Conservation (phyloP, 345 rosid genomes). For the Corchorus olitorius region DNA sequence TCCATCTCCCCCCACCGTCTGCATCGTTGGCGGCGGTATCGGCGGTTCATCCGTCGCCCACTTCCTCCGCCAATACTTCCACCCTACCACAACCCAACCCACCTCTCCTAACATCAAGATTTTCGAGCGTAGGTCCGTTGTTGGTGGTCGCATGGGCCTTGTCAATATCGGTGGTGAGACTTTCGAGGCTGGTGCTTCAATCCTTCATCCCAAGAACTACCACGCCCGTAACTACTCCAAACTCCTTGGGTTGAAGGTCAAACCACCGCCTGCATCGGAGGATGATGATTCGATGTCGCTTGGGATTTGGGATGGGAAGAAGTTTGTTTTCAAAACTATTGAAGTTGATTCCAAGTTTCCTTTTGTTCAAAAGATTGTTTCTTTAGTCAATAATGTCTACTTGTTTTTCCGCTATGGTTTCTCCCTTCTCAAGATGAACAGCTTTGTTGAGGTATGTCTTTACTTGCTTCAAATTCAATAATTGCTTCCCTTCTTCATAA, state of each 20-base stretch:
- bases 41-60: slow-evolving; percentile 89
- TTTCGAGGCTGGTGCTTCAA: slow-evolving; percentile 91
- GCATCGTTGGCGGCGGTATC: slow-evolving; percentile 90
- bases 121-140: slow-evolving; percentile 66
- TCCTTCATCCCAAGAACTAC: slow-evolving; percentile 87
- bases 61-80: slow-evolving; percentile 67
- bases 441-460: slow-evolving; percentile 58
- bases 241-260: slow-evolving; percentile 44
- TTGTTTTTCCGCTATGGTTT: slow-evolving; percentile 73
- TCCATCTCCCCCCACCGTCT: slow-evolving; percentile 41
- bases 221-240: slow-evolving; percentile 65
- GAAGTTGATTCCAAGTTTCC: slow-evolving; percentile 39
- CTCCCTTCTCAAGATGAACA: slow-evolving; percentile 70
- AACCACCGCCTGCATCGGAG: slow-evolving; percentile 51
- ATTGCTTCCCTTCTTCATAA: not conserved
- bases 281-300: slow-evolving; percentile 48
- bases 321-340: slow-evolving; percentile 62
- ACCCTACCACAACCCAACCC: slow-evolving; percentile 25
- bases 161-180: slow-evolving; percentile 57
- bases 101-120: slow-evolving; percentile 38
- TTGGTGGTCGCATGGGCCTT: slow-evolving; percentile 93
- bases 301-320: slow-evolving; percentile 83
- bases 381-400: slow-evolving; percentile 55
- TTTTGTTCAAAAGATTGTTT: slow-evolving; percentile 53
- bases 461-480: not conserved